A percentile compares a stretch with the other conserved stretches of the same genome.
phyloP scores from a whole-genome alignment of 2,329 filamentous ascomycete species.

The Diplodia sapinea region DNA sequence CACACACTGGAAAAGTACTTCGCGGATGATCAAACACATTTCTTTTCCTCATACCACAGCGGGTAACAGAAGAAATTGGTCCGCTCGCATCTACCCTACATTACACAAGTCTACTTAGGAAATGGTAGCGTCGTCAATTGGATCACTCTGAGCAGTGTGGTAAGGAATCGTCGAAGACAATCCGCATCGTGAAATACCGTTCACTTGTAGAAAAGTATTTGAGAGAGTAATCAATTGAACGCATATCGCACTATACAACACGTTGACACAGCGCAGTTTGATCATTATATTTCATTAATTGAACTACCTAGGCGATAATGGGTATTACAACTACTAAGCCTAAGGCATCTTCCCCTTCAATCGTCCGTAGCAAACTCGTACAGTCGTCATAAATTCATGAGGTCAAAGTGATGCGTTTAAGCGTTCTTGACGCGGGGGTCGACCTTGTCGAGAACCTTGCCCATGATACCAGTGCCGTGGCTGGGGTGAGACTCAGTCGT shows the following conservation, averaged over 20 bases:
- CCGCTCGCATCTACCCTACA: too few relatives aligned
- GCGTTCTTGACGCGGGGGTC: slow-evolving; percentile 31
- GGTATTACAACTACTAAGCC: not conserved
- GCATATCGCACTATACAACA: not conserved
- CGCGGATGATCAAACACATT: too few relatives aligned
- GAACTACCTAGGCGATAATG: not conserved
- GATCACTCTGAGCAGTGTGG: too few relatives aligned
- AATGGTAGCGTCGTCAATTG: too few relatives aligned
- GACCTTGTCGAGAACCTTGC: slow-evolving; percentile 29
- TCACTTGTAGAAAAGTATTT: too few relatives aligned
- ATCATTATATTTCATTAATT: not conserved
- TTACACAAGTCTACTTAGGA: too few relatives aligned
- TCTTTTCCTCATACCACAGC: too few relatives aligned
- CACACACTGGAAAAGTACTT: too few relatives aligned
- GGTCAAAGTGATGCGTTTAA: not conserved
- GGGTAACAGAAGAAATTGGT: too few relatives aligned
- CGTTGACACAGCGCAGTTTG: not conserved
- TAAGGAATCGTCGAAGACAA: too few relatives aligned
- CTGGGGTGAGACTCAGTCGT: slow-evolving; percentile 13
- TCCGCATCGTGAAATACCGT: too few relatives aligned
- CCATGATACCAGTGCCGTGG: slow-evolving; percentile 2
- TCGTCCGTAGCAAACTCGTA: not conserved
- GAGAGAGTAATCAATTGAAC: too few relatives aligned
- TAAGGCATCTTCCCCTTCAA: not conserved
- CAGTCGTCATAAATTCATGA: not conserved